Conservation (phyloP, 2,329 filamentous ascomycete species). For the Spiromastix sp. region DNA sequence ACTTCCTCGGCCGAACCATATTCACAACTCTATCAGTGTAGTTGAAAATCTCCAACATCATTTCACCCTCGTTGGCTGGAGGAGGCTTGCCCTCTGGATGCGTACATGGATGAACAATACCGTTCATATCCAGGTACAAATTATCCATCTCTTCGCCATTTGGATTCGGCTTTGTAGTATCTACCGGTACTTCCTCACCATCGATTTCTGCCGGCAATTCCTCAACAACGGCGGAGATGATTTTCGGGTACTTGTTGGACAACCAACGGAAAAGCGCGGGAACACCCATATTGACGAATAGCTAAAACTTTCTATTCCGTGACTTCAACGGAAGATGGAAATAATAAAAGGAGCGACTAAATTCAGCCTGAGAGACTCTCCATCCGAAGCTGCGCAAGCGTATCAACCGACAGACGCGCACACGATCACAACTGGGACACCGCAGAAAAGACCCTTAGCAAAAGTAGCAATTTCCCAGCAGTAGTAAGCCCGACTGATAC, state of each 20-base stretch:
- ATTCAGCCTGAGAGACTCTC: no score
- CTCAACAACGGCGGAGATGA: constrained; percentile 83
- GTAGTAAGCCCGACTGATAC: no score
- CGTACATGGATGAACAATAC: constrained; percentile 96
- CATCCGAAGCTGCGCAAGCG: no score
- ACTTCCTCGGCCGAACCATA: constrained; percentile 92
- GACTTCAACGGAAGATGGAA: no score
- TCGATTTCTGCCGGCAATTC: constrained; percentile 73
- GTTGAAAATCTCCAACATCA: constrained; percentile 98
- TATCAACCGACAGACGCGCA: no score
- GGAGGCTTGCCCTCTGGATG: constrained; percentile 90
- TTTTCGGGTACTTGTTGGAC: constrained; percentile 94
- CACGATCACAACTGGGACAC: no score
- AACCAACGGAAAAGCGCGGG: constrained; percentile 94
- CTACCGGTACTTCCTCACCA: constrained; percentile 73
- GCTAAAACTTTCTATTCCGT: neutral
- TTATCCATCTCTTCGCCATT: constrained; percentile 99
- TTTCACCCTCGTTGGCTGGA: constrained; percentile 90
- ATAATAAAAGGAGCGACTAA: no score
- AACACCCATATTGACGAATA: constrained; percentile 63
- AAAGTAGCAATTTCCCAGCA: no score
- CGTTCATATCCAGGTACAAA: constrained; percentile 97
- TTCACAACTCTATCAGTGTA: constrained; percentile 99
- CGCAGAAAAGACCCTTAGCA: no score
- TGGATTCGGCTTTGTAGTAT: constrained; percentile 75